Base-by-base conservation (phyloP, 768 basidiomycete genomes). In the Porpolomopsis calyptriformis region DNA sequence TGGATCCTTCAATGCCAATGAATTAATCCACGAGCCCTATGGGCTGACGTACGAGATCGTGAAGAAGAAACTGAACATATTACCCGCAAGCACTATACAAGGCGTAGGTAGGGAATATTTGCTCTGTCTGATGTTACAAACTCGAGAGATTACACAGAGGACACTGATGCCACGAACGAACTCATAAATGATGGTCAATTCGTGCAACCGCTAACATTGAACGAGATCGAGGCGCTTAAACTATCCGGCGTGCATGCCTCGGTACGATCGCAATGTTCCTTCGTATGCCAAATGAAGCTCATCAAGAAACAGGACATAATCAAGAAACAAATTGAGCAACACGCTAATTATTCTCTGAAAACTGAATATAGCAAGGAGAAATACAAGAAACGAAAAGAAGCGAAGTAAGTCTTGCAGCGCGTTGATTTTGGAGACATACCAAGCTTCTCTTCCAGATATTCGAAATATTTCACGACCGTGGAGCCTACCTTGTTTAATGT, bases 291-390 rank as follows among this genome's bases (percentile, higher is more conserved):
- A 18, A n/a, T 29, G 35, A 7, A 6, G n/a, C 34, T 49, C 31
- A 47, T 20, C 11, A 16, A 36, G 29, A n/a, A 14, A 4, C 66
- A 96, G 83, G 93, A 97, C 56, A 97, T 99, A 43, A 94, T 98
- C 59, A 82, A 86, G 58, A 82, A 73, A 61, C 94, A 98, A 63
- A 94, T 97, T 39, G 90, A 89, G 55, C 78, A 82, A 56, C 94
- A 98, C 56, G 82, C 86, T 24, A 86, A 88, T 55, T 99, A 86
- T 61, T 80, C 81, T 9, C 69, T 98, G 40, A 98, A 98, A 65
- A 98, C 93, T 1, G 96, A 94, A 63, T 98, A 93, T 63, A 92
- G 88, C 64, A 98, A 99, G 64, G 93, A 98, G 57, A 99, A 99
- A 61, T 99, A 97, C 65, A 85, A 78, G 61, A 94, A 93, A 62